Evolutionary conservation across 106 monocot genomes (phyloP), one percentile per base, ranked within the genome.

Genomic region (Posidonia australis): DNA sequence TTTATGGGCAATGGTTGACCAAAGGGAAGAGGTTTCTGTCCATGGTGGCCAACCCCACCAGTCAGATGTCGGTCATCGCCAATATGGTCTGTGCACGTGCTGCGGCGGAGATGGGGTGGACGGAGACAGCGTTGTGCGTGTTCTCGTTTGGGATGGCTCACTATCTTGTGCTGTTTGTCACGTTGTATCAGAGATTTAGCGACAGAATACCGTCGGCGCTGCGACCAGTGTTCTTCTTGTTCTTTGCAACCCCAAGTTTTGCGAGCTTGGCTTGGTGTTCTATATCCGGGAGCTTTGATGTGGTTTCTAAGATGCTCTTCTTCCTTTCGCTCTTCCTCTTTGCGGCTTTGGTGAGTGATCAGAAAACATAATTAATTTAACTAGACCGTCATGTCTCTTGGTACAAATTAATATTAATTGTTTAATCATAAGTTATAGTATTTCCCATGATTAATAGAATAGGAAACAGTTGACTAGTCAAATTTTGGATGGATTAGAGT

Each of bases 1-100:
- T 90, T 32, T 90, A 85, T 28, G 92, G 92, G 0, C 92, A 88
- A 63, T 92, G 92, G 92, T 80, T 92, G 70, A 88, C 85, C 0
- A 84, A 84, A 22, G 85, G 92, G 13, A 76, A 85, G 58, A 65
- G 80, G 51, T 82, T 86, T 68, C 80, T 90, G 30, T 86, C 94
- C 2, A 84, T 81, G 65, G 94, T 90, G 36, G 90, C 90, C 0
- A 90, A 90, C 29, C 82, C 90, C 0, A 79, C 94, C 13, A 94
- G 79, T 69, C 86, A 90, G 62, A 51, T 90, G 13, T 73, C 89
- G 0, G 77, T 94, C 20, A 71, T 82, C 0, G 94, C 86, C 13
- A 90, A 94, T 71, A 86, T 94, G 46, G 75, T 81, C 10, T 83
- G 82, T 1, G 86, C 86, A 0, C 54, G 90, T 54, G 62, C 79